Base-by-base conservation (phyloP, 2,329 filamentous ascomycete genomes). In the Phialophora macrospora region DNA sequence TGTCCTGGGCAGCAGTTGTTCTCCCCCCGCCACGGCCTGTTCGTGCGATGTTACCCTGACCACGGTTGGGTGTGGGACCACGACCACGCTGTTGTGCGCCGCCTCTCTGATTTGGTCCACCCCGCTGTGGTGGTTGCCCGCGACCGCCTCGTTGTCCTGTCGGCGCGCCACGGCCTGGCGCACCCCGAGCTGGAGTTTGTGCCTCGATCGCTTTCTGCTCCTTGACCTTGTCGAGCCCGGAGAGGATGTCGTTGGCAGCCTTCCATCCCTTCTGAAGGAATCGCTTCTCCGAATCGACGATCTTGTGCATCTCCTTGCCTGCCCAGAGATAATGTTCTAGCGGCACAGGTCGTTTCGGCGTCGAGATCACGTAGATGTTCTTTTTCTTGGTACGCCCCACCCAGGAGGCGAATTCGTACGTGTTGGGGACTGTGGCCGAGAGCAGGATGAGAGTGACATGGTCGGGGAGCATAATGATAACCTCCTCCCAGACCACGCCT, bases 381-480 rank as follows among this genome's bases (percentile, higher is more conserved):
- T 97, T 98, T 80, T 96, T 94, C 80, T 99, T 99, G 0, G 95
- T 99, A 58, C 95, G 87, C 11, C 95, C 95, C 26, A 99, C 94
- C 95, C 95, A 99, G 0, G 93, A 98, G 1, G 95, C 95, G 73
- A 99, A 99, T 76, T 99, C 95, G 69, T 97, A 88, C 0, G 95
- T 98, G 76, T 99, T 99, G 1, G 95, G 95, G 0, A 99, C 95
- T 0, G 95, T 99, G 0, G 95, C 95, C 4, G 95, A 99, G 2
- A 99, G 85, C 1, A 98, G 82, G 71, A 99, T 99, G 24, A 99
- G 84, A 1, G 95, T 96, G 46, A 99, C 92, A 79, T 99, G 95
- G 76, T 97, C 93, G 0, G 95, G 95, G 62, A 99, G 84, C 95
- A 99, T 98, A 74, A 99, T 99, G 74, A 99, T 99, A 73, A 99